phyloP scores from a whole-genome alignment of 225 moss, liverwort and hornwort species.

The Lunularia cruciata region DNA sequence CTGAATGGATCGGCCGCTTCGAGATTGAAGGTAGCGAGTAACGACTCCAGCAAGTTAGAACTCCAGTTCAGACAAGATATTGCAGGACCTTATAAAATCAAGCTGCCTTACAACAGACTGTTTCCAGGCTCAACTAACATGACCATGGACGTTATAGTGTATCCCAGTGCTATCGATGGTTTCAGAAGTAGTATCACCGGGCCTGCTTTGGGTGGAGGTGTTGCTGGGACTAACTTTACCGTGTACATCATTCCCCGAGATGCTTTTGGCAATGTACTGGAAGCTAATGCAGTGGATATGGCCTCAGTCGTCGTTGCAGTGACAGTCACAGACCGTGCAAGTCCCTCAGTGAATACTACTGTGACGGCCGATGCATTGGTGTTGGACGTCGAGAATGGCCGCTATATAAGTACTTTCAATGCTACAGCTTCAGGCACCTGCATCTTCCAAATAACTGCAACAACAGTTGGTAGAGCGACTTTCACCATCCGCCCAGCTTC shows the following conservation, averaged over 20 bases:
- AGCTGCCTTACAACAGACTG: slow-evolving; percentile 17
- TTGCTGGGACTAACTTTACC: slow-evolving; percentile 21
- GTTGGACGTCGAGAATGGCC: slow-evolving; percentile 4
- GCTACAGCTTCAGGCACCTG: slow-evolving; percentile 20
- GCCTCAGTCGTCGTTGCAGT: background rate
- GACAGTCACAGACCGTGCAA: slow-evolving; percentile 8
- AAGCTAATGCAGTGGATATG: background rate
- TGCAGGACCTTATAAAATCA: slow-evolving; percentile 19
- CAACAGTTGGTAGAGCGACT: background rate
- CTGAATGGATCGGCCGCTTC: slow-evolving; percentile 14
- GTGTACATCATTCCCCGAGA: slow-evolving; percentile 23
- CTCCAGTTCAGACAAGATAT: background rate
- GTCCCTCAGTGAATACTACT: background rate
- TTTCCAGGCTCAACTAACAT: background rate
- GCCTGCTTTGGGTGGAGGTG: slow-evolving; percentile 18
- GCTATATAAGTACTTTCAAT: slow-evolving; percentile 17
- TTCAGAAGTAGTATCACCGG: slow-evolving; percentile 10
- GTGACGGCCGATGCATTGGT: background rate
- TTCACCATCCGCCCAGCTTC: background rate
- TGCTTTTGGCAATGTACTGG: slow-evolving; percentile 15
- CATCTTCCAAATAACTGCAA: background rate
- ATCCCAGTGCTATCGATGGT: background rate
- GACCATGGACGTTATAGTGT: background rate
- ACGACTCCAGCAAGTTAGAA: background rate
- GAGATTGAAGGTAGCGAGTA: background rate